Base-by-base conservation (phyloP, 2,329 filamentous ascomycete genomes). In the Alternaria metachromatica region DNA sequence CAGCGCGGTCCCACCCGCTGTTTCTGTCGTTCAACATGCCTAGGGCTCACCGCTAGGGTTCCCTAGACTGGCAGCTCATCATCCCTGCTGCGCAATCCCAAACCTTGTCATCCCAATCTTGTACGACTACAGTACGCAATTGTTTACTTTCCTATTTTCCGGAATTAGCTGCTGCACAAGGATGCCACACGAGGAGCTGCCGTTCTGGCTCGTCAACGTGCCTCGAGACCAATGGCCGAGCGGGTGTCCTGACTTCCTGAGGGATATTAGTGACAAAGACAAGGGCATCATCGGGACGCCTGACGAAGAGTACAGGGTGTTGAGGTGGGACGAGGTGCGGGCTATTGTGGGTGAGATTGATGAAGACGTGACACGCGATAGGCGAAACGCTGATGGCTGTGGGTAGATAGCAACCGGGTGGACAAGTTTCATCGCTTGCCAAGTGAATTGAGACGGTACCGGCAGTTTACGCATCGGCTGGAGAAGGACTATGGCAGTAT, bases 181-280 rank as follows among this genome's bases (percentile, higher is more conserved):
- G 12, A 66, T 66, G 64, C 58, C 58, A 12, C 45, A 61, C 50
- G 61, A 64, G 18, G 62, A 58, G 46, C 66, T 86, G 23, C 90
- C 91, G 0, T 97, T 91, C 83, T 97, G 94, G 94, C 90, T 95
- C 66, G 86, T 91, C 80, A 97, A 97, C 78, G 82, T 96, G 15
- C 88, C 92, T 0, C 80, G 82, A 37, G 77, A 84, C 25, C 81
- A 90, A 66, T 88, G 90, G 77, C 88, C 89, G 0, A 71, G 80
- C 3, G 84, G 89, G 57, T 97, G 94, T 74, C 94, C 94, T 0
- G 84, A 86, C 6, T 96, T 88, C 76, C 87, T 97, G 41, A 80
- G 76, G 55, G 84, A 87, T 68, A 82, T 90, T 59, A 86, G 84
- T 54, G 82, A 84, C 48, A 96, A 96, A 80, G 92, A 96, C 78